Conservation (phyloP, 495 filamentous ascomycete genomes). For the Aspergillus sclerotioniger region DNA sequence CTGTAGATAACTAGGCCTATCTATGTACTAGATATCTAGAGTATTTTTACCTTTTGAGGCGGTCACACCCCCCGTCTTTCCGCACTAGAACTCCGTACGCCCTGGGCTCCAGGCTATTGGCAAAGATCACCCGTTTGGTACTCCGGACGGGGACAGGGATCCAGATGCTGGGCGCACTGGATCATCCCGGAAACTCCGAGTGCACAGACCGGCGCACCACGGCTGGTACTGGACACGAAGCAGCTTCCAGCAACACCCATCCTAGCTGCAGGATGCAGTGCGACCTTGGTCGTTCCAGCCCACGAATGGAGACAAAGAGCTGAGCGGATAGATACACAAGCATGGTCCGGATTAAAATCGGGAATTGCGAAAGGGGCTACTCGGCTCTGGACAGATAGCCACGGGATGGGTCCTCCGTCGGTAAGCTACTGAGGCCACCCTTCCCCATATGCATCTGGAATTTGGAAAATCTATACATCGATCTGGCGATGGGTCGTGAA, state of each 20-base stretch:
- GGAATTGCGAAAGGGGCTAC: neutral
- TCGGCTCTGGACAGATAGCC: neutral
- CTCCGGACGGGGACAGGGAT: neutral
- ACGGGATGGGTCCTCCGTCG: neutral
- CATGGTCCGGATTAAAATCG: neutral
- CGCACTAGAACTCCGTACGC: neutral
- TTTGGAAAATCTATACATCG: neutral
- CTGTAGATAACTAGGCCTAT: neutral
- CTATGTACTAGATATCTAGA: neutral
- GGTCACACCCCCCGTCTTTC: neutral
- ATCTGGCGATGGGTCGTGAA: neutral
- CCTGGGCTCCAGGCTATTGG: neutral
- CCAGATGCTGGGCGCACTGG: constrained; percentile 2
- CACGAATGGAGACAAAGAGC: neutral
- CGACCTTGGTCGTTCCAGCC: constrained; percentile 12
- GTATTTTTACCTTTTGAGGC: neutral
- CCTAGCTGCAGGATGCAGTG: constrained; percentile 19
- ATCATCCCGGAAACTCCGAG: neutral
- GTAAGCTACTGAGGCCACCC: neutral
- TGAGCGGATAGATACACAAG: constrained; percentile 7
- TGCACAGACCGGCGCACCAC: constrained; percentile 3
- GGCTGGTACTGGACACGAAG: constrained; percentile 4
- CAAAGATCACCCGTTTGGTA: neutral
- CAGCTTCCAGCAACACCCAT: constrained; percentile 3
- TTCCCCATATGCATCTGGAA: neutral